phyloP scores from a whole-genome alignment of 495 filamentous ascomycete species.

The Xylaria bambusicola region DNA sequence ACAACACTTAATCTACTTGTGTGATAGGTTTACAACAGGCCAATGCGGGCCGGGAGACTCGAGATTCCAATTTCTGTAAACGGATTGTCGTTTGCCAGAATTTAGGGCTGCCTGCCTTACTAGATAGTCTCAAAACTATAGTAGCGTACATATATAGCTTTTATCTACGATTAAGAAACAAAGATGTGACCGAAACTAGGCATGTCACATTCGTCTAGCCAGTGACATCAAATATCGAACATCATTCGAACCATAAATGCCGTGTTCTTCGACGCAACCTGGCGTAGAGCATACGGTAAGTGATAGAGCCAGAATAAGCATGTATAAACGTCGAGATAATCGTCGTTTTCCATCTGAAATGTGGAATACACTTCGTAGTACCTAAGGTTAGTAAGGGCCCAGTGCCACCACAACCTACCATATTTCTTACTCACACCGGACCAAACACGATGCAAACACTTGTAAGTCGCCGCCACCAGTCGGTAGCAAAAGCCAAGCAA shows the following conservation, averaged over 20 bases:
- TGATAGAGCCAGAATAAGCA: no score
- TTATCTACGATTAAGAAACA: no score
- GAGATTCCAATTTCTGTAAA: background rate
- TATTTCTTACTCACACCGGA: background rate
- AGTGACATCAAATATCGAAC: background rate
- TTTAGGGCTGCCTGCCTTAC: no score
- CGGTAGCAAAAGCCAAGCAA: background rate
- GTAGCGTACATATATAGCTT: no score
- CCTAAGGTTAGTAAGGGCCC: no score
- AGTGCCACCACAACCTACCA: background rate
- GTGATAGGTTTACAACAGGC: no score
- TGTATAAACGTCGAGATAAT: background rate
- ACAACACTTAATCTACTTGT: no score
- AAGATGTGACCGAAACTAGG: background rate
- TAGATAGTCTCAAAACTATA: no score
- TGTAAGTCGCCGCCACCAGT: background rate
- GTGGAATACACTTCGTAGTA: no score
- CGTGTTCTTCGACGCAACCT: background rate
- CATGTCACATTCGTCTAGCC: background rate
- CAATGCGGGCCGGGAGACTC: background rate
- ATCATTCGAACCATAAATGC: background rate
- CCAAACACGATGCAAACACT: background rate
- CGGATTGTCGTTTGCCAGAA: no score
- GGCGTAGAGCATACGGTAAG: no score
- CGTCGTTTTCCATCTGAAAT: background rate